phyloP scores from a whole-genome alignment of 2,329 filamentous ascomycete genomes.

The Ceratocystis lukuohia region DNA sequence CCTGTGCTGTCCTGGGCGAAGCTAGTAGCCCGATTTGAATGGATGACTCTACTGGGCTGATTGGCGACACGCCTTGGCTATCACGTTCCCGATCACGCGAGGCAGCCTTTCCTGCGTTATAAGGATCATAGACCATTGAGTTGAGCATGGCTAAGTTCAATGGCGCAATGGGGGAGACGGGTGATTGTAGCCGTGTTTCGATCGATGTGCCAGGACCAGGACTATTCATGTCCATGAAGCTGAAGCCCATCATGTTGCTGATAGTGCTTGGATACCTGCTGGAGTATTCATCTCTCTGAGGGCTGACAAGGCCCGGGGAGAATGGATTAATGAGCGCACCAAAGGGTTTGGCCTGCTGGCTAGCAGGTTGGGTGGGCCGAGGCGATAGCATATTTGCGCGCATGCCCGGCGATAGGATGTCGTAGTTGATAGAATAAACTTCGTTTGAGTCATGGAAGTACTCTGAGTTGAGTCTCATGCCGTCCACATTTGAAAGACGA shows the following conservation, averaged over 20 bases:
- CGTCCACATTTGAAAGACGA: conserved; percentile 47
- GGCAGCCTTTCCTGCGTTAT: conserved; percentile 25
- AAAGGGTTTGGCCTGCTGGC: conserved; percentile 23
- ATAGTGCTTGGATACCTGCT: conserved; percentile 14
- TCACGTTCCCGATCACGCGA: conserved; percentile 25
- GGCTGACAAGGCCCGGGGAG: not conserved
- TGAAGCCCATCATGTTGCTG: conserved; percentile 15
- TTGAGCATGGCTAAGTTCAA: conserved; percentile 29
- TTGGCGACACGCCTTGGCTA: conserved; percentile 25
- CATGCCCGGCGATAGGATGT: conserved; percentile 5
- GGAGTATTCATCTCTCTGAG: conserved; percentile 9
- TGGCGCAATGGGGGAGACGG: conserved; percentile 5
- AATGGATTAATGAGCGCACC: not conserved
- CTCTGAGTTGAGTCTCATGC: conserved; percentile 31
- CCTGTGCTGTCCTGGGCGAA: conserved; percentile 9
- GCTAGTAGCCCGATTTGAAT: conserved; percentile 16
- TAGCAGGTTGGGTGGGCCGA: conserved; percentile 21
- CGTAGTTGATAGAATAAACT: conserved; percentile 29
- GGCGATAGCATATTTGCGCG: conserved; percentile 9
- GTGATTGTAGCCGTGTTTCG: not conserved
- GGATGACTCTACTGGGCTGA: conserved; percentile 4
- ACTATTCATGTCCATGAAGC: not conserved
- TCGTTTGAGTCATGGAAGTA: conserved; percentile 27
- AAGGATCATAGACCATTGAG: conserved; percentile 40
- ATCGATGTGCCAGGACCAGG: not conserved